Conservation (phyloP, 768 basidiomycete species). For the Lepiota brunneoincarnata region DNA sequence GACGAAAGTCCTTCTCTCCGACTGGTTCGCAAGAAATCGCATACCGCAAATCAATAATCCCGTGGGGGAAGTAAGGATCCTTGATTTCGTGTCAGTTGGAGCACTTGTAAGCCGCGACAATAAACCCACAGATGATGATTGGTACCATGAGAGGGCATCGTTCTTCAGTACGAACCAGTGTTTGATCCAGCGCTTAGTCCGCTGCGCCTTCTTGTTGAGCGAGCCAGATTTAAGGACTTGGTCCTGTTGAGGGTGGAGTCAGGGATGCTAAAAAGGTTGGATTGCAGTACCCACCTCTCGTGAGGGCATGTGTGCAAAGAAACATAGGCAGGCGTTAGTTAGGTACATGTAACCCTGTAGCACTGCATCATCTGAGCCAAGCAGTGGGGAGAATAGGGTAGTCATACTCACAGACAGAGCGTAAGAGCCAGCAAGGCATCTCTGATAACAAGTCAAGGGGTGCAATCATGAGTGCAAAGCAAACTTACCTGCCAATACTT, state of each 20-base stretch:
- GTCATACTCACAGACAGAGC: slow-evolving; percentile 74
- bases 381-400: not conserved
- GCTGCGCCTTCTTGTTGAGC: slow-evolving; percentile 81
- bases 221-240: slow-evolving; percentile 91
- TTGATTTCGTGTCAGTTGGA: slow-evolving; percentile 24
- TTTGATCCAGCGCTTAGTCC: slow-evolving; percentile 90
- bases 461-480: not conserved
- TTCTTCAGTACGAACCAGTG: slow-evolving; percentile 98
- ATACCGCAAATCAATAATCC: slow-evolving; percentile 93
- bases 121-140: slow-evolving; percentile 78
- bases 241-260: slow-evolving; percentile 48
- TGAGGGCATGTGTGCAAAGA: slow-evolving; percentile 93
- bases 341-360: slow-evolving; percentile 98
- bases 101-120: slow-evolving; percentile 1
- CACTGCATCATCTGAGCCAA: slow-evolving; percentile 42
- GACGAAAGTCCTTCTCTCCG: slow-evolving; percentile 75
- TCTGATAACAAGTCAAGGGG: slow-evolving; percentile 41
- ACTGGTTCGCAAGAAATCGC: slow-evolving; percentile 83
- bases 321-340: slow-evolving; percentile 90
- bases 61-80: slow-evolving; percentile 98
- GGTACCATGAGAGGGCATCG: slow-evolving; percentile 95
- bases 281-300: slow-evolving; percentile 60
- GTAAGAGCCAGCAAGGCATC: slow-evolving; percentile 92
- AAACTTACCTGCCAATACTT: slow-evolving; percentile 76
- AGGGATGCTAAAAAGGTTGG: not conserved